A percentile compares a stretch with the other conserved stretches of the same genome.
These are phyloP conservation scores for Chenopodium album DNA, from an alignment of 148 eudicot species.

Conservation along the genomic window DNA sequence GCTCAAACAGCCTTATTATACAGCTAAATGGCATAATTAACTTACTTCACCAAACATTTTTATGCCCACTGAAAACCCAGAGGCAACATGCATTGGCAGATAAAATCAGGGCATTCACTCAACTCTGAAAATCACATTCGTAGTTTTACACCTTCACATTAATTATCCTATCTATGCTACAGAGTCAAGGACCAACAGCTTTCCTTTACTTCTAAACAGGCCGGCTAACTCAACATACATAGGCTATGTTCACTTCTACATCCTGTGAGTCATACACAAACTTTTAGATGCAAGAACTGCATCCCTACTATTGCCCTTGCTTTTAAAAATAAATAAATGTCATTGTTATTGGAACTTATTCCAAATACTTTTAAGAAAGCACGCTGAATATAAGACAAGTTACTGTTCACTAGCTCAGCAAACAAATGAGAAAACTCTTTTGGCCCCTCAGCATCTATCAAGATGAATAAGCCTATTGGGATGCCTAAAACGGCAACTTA, in stretches of 20 bases:
- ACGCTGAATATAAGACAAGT: neutral
- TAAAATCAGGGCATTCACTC: neutral
- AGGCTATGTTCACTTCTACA: neutral
- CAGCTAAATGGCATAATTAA: neutral
- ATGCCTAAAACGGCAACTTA: slow-evolving; percentile 18
- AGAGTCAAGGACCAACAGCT: slow-evolving; percentile 1
- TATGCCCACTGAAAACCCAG: neutral
- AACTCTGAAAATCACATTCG: neutral
- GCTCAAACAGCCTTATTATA: neutral
- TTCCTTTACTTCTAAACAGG: neutral
- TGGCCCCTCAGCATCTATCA: slow-evolving; percentile 10
- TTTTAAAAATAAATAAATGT: neutral
- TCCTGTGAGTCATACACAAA: slow-evolving; percentile 1
- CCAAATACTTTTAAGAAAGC: neutral
- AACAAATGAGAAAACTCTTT: neutral
- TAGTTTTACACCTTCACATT: neutral
- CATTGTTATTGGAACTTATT: neutral
- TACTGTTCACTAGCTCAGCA: neutral
- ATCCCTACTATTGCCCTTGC: neutral
- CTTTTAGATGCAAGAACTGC: slow-evolving; percentile 9
- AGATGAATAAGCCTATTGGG: neutral
- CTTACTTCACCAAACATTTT: neutral
- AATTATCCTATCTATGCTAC: neutral
- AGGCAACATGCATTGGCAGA: neutral
- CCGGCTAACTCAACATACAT: neutral